A percentile compares a stretch with the other conserved stretches of the same genome.
These are phyloP conservation scores for Lepidium campestre DNA, from an alignment of 441 rosid genomes.

Conservation along the genomic window DNA sequence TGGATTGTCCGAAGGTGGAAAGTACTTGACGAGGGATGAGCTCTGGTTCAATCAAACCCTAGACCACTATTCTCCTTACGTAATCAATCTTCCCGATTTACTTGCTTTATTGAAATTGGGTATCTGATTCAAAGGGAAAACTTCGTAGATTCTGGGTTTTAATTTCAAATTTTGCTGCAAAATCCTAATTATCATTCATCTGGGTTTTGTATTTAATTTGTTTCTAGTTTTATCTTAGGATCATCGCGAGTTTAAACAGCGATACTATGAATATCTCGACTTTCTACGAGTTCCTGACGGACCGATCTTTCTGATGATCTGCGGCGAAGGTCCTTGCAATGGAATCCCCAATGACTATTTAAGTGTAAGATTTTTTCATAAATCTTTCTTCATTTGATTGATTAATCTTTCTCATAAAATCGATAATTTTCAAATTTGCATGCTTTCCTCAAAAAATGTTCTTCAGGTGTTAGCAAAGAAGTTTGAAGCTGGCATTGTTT, in stretches of 20 bases:
- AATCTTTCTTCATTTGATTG: neutral
- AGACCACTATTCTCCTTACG: conserved; percentile 73
- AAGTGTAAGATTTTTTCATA: conserved; percentile 33
- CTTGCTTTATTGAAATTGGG: neutral
- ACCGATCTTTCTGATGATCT: conserved; percentile 70
- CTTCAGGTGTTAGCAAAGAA: conserved; percentile 82
- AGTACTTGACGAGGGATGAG: conserved; percentile 61
- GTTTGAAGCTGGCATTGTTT: conserved; percentile 90
- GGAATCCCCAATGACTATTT: conserved; percentile 80
- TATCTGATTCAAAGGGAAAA: neutral
- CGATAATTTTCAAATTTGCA: neutral
- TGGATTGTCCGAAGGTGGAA: conserved; percentile 31
- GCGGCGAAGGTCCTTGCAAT: conserved; percentile 75
- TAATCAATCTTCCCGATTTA: conserved; percentile 21
- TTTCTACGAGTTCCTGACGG: conserved; percentile 61
- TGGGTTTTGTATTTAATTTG: neutral
- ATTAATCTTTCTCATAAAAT: neutral
- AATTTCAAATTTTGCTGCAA: neutral
- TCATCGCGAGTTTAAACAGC: conserved; percentile 57
- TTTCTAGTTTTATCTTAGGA: conserved; percentile 39
- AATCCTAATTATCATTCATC: neutral
- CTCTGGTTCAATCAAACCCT: conserved; percentile 84
- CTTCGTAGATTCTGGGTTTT: neutral
- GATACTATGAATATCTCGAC: conserved; percentile 79
- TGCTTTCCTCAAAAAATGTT: neutral